Base-by-base conservation (phyloP, 176 grass and related monocot genomes). In the Elaeis guineensis region DNA sequence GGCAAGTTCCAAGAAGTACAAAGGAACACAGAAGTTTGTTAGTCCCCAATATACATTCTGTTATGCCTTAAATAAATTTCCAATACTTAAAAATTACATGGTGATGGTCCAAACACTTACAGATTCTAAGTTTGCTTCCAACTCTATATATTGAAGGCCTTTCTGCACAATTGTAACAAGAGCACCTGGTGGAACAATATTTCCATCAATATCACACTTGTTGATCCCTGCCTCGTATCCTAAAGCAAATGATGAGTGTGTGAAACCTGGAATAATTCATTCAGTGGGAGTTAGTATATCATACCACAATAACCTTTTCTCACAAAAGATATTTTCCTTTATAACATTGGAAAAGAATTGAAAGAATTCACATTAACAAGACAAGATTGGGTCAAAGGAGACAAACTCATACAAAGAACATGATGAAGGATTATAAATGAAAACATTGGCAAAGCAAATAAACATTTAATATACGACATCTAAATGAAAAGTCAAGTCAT, bases 111-210 rank as follows among this genome's bases (percentile, higher is more conserved):
- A 66, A 89, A 75, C 26, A 50, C 61, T 69, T 73, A 95, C 90
- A 51, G 70, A 80, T 15, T 84, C 77, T 14, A 83, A 72, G 67
- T 97, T 97, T 70, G 92, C 87, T 78, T 97, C 92, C 60, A 97
- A 59, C 68, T 97, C 92, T 75, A 91, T 97, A 76, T 97, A 97
- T 25, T 97, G 92, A 17, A 97, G 78, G 52, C 92, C 92, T 75
- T 97, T 97, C 64, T 97, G 92, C 50, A 97, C 78, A 64, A 97
- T 32, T 56, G 87, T 88, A 55, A 97, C 85, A 53, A 97, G 83
- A 72, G 92, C 83, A 39, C 87, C 83, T 50, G 92, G 81, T 67
- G 92, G 92, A 21, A 97, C 84, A 58, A 71, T n/a, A 83, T 83
- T 91, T 64, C 80, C 83, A 82, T 97, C 84, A 32, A 95, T 85